These are phyloP conservation scores for Trametes pubescens DNA, from an alignment of 1,284 basidiomycete genomes.

Conservation along the genomic window DNA sequence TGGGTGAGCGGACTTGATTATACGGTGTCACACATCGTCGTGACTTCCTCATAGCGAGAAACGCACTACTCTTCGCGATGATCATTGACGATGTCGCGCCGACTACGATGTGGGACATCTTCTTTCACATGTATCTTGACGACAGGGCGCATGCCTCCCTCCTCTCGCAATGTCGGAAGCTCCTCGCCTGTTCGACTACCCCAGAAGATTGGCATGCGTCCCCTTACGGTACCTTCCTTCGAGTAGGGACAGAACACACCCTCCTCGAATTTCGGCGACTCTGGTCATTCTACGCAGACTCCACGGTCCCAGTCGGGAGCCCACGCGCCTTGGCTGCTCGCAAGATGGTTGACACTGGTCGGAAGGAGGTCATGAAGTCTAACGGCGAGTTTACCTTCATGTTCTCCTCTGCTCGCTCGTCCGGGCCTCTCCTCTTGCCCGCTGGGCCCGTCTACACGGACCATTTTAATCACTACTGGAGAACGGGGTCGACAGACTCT, in stretches of 20 bases:
- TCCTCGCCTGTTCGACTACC: constrained; percentile 47
- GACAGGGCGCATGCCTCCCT: constrained; percentile 47
- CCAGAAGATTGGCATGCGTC: constrained; percentile 53
- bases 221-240: constrained; percentile 50
- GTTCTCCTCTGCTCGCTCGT: constrained; percentile 3
- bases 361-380: neutral
- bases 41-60: constrained; percentile 46
- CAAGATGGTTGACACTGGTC: neutral
- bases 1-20: constrained; percentile 51
- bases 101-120: constrained; percentile 60
- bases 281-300: constrained; percentile 51
- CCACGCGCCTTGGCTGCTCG: constrained; percentile 23
- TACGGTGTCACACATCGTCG: neutral
- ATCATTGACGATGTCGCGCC: constrained; percentile 44
- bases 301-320: constrained; percentile 29
- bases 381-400: neutral
- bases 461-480: constrained; percentile 46
- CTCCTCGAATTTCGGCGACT: constrained; percentile 51
- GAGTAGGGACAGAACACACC: constrained; percentile 50
- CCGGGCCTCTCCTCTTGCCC: neutral
- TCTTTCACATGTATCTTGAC: constrained; percentile 62
- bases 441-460: neutral
- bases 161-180: constrained; percentile 52
- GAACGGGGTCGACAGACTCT: constrained; percentile 49
- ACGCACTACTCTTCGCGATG: constrained; percentile 47